These are phyloP conservation scores for Ensete glaucum DNA, from an alignment of 176 grass and related monocot genomes.

Conservation along the genomic window DNA sequence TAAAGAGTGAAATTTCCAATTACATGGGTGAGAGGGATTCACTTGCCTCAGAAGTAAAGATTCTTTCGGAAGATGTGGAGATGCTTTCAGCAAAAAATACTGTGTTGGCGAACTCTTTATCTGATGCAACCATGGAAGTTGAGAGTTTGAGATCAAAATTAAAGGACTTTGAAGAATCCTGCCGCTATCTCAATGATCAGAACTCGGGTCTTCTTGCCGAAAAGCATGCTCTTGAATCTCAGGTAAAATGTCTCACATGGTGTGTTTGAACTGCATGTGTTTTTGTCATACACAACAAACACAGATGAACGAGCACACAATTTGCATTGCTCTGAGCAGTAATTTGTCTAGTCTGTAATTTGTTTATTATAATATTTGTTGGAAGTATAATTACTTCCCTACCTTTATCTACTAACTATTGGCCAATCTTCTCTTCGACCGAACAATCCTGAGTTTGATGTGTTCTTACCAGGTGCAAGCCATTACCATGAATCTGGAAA, in stretches of 20 bases:
- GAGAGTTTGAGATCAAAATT: slow-evolving; percentile 32
- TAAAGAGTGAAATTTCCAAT: slow-evolving; percentile 31
- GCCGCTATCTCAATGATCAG: slow-evolving; percentile 27
- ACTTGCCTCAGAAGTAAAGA: slow-evolving; percentile 11
- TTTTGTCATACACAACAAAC: not conserved
- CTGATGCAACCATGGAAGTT: slow-evolving; percentile 35
- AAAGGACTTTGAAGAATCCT: slow-evolving; percentile 29
- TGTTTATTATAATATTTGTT: not conserved
- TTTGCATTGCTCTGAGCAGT: not conserved
- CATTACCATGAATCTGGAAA: not conserved
- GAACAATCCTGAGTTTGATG: not conserved
- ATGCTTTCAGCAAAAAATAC: slow-evolving; percentile 59
- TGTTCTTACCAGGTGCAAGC: not conserved
- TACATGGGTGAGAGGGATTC: slow-evolving; percentile 25
- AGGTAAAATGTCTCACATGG: not conserved
- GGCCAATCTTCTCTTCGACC: too few species aligned
- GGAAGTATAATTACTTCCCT: not conserved
- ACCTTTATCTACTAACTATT: not conserved
- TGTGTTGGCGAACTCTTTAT: slow-evolving; percentile 54
- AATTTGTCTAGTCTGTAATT: not conserved
- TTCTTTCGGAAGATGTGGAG: slow-evolving; percentile 25
- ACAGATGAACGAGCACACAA: not conserved
- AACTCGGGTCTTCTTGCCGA: slow-evolving; percentile 26
- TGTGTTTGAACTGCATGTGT: not conserved
- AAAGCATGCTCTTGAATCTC: slow-evolving; percentile 23